Evolutionary conservation across 2,329 filamentous ascomycete species (phyloP), one percentile per base, ranked within the genome.

Genomic region (Pleomassaria siparia): DNA sequence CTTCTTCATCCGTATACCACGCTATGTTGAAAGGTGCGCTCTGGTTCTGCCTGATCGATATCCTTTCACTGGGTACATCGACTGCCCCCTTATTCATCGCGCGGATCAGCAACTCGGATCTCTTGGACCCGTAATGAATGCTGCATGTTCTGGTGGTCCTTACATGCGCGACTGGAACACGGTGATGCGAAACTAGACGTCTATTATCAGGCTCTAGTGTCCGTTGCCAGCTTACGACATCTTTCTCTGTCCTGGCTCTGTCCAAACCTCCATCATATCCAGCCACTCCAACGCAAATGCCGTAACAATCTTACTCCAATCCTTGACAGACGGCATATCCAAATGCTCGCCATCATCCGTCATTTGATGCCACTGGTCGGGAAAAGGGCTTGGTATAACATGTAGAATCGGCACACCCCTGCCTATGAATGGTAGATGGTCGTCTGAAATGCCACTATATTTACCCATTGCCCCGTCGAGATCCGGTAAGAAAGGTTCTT

Each of bases 221-320:
- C n/a, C n/a, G n/a, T n/a, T n/a, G n/a, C n/a, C n/a, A n/a, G n/a
- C n/a, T 20, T 25, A 25, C 22, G 25, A 26, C 29, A 16, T 35
- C 15, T 4, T 35, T 15, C 5, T 13, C 20, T 35, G 37, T 26
- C 33, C 32, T 3, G 39, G 30, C 47, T 55, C 64, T 48, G 62
- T 54, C 64, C 64, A 68, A 7, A 67, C 64, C 49, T 67, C 82
- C 54, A 86, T 84, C 51, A 97, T 72, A 56, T 95, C 91, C 82
- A 97, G 83, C 91, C 91, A 97, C 72, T 97, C 92, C 0, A 88
- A 86, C 26, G 85, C 81, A 74, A 97, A 99, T 0, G 85, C 91
- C 1, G 88, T 86, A 6, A 92, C 77, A 40, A 99, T 85, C 67
- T 82, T 85, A 15, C 87, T 83, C 94, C 94, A 99, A 70, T 99